Conservation (phyloP, 306 rosid genomes). For the Dalbergia cochinchinensis region DNA sequence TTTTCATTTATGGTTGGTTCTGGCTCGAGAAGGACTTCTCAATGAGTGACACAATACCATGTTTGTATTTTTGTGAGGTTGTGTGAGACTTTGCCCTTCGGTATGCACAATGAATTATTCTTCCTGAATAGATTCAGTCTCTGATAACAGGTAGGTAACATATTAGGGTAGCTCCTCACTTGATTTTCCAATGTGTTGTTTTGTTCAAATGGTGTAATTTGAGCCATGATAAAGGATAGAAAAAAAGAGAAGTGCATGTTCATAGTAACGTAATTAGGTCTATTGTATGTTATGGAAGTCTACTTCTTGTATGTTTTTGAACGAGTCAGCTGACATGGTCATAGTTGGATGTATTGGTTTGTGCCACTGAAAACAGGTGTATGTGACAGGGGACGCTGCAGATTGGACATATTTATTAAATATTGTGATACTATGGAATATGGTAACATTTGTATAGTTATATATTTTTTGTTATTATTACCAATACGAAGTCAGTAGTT, state of each 20-base stretch:
- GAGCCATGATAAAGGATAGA: conserved; percentile 50
- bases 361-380: conserved; percentile 41
- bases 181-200: conserved; percentile 59
- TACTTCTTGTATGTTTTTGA: conserved; percentile 43
- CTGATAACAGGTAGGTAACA: conserved; percentile 68
- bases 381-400: conserved; percentile 39
- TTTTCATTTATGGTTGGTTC: conserved; percentile 61
- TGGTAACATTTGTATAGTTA: conserved; percentile 34
- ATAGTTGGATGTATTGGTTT: conserved; percentile 38
- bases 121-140: conserved; percentile 75
- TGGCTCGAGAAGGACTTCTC: conserved; percentile 63
- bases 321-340: conserved; percentile 53
- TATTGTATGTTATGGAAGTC: conserved; percentile 54
- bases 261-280: conserved; percentile 60
- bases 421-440: conserved; percentile 41
- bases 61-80: conserved; percentile 74
- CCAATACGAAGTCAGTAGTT: background rate
- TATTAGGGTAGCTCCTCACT: conserved; percentile 69
- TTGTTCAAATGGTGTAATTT: conserved; percentile 68
- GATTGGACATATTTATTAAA: conserved; percentile 47
- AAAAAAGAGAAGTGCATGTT: conserved; percentile 54
- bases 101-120: conserved; percentile 68
- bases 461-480: background rate
- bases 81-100: conserved; percentile 71
- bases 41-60: conserved; percentile 61